Base-by-base conservation (phyloP, 2,329 filamentous ascomycete species). In the Alternaria ethzedia region DNA sequence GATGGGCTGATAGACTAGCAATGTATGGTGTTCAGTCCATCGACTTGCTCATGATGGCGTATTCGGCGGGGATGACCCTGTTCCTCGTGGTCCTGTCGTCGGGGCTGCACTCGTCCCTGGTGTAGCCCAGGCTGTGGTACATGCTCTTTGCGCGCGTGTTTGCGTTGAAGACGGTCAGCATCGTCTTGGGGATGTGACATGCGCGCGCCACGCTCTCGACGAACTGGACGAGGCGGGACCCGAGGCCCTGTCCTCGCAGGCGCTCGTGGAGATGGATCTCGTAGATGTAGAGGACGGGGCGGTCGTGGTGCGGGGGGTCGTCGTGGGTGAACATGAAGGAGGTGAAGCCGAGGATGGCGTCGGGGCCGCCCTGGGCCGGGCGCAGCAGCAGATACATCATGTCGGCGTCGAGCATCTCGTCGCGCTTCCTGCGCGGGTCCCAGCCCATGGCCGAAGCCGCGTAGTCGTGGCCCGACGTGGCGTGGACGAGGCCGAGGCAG, bases 201-300 rank as follows among this genome's bases (percentile, higher is more conserved):
- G 84, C 84, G 21, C 78, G 66, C 8, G 87, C 90, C 5, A 89
- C 82, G 5, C 75, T 74, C 50, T 86, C 84, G 8, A 88, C 84
- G 62, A 87, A 80, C 2, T 78, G 72, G 82, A 94, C 87, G 43
- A 94, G 82, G 12, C 84, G 79, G 12, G 75, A 82, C 1, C 89
- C 90, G 3, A 94, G 80, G 0, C 91, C 90, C 13, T 77, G 87
- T 81, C 89, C 85, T 68, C 87, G 86, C 5, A 91, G 75, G 2
- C 82, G 79, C 1, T 83, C 79, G 41, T 82, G 79, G 4, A 94
- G 84, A 73, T 95, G 91, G 36, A 95, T 88, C 79, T 95, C 91
- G 76, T 94, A 95, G 77, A 91, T 90, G 78, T 94, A 95, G 20
- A 93, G 75, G 3, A 94, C 91, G 0, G 88, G 83, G n/a, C 76